Evolutionary conservation across 345 rosid species (phyloP).

Genomic region (Moricandia moricandioides): DNA sequence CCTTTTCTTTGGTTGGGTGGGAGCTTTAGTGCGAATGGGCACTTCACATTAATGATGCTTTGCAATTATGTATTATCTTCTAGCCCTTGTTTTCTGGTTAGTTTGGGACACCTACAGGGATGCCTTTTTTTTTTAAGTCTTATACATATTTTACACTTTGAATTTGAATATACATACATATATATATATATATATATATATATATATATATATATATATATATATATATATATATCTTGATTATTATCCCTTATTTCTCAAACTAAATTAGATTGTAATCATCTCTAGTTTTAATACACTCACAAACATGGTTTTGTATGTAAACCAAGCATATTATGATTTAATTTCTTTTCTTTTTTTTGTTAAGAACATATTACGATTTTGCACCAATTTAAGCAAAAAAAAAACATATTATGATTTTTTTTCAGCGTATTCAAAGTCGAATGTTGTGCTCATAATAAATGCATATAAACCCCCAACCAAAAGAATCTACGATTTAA

Average conservation of each 20-base stretch:
- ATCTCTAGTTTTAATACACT: not conserved
- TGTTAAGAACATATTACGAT: no score
- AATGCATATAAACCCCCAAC: not conserved
- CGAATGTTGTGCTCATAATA: not conserved
- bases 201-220: no score
- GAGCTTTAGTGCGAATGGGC: conserved; percentile 25
- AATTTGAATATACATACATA: no score
- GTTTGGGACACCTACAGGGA: conserved; percentile 14
- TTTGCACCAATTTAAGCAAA: no score
- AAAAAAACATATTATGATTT: not conserved
- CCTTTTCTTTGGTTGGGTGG: conserved; percentile 20
- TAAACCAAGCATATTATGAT: not conserved
- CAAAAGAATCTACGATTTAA: conserved; percentile 3
- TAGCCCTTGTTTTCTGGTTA: conserved; percentile 22
- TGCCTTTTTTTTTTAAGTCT: no score
- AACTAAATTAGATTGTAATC: not conserved
- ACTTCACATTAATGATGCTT: conserved; percentile 19
- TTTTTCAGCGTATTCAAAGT: not conserved
- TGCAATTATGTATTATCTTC: not conserved
- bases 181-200: no score
- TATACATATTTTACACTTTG: no score
- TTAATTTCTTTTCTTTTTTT: no score
- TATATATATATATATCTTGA: no score
- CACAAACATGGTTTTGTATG: not conserved
- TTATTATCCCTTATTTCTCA: no score